Conservation (phyloP, 768 basidiomycete genomes). For the Mycena amicta region DNA sequence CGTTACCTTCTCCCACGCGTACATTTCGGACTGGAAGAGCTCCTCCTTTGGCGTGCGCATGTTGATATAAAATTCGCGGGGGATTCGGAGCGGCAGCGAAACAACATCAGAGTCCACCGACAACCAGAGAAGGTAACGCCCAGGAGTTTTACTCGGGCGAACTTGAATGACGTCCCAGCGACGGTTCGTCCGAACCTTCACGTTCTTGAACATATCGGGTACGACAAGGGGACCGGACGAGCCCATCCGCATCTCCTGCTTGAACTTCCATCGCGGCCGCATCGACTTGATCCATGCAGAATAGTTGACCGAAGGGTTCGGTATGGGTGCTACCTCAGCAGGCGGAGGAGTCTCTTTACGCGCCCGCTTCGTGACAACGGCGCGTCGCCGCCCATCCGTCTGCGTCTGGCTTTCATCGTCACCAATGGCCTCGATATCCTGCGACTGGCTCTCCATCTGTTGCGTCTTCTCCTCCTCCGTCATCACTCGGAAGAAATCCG, state of each 20-base stretch:
- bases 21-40: constrained; percentile 69
- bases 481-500: constrained; percentile 80
- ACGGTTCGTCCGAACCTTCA: constrained; percentile 58
- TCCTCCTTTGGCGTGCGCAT: constrained; percentile 70
- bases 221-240: constrained; percentile 45
- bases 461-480: constrained; percentile 33
- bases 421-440: constrained; percentile 68
- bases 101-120: constrained; percentile 78
- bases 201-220: constrained; percentile 76
- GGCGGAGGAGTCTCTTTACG: constrained; percentile 47
- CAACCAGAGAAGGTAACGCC: constrained; percentile 89
- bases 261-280: constrained; percentile 75
- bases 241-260: constrained; percentile 50
- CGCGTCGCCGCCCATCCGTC: constrained; percentile 44
- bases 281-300: constrained; percentile 77
- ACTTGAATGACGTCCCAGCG: constrained; percentile 96
- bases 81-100: constrained; percentile 81
- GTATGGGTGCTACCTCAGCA: constrained; percentile 43
- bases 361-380: constrained; percentile 56
- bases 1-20: constrained; percentile 71
- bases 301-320: constrained; percentile 68
- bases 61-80: constrained; percentile 93
- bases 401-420: constrained; percentile 18
- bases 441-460: constrained; percentile 31
- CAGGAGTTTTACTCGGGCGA: constrained; percentile 70